A percentile compares a stretch with the other conserved stretches of the same genome.
These are phyloP conservation scores for Hymenoscyphus infarciens DNA, from an alignment of 2,329 filamentous ascomycete species.

Conservation along the genomic window DNA sequence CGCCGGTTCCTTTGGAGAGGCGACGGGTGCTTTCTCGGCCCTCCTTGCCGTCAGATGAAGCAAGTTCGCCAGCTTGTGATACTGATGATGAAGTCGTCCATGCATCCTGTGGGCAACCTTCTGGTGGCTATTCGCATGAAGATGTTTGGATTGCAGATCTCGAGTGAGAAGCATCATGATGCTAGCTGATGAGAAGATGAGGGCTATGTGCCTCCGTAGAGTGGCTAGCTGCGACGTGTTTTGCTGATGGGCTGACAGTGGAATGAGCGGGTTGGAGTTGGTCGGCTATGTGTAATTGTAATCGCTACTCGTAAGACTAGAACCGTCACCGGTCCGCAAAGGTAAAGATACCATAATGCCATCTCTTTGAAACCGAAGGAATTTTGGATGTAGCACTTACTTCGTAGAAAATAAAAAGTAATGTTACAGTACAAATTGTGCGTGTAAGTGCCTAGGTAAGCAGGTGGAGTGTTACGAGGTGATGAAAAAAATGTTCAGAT, in stretches of 20 bases:
- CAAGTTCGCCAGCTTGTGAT: neutral
- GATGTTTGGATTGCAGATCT: neutral
- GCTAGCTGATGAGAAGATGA: neutral
- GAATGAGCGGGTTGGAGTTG: neutral
- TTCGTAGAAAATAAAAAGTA: too few species aligned
- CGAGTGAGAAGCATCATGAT: neutral
- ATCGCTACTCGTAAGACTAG: neutral
- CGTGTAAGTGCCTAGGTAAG: too few species aligned
- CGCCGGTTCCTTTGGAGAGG: neutral
- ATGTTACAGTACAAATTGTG: too few species aligned
- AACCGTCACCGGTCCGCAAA: neutral
- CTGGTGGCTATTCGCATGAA: neutral
- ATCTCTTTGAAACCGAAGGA: too few species aligned
- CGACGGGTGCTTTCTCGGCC: constrained; percentile 1
- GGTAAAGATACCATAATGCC: too few species aligned
- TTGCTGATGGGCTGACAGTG: neutral
- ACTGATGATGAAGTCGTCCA: neutral
- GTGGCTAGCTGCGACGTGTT: neutral
- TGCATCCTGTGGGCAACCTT: neutral
- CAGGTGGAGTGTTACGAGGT: too few species aligned
- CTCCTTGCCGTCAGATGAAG: neutral
- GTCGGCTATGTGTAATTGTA: constrained; percentile 3
- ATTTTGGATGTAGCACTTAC: too few species aligned
- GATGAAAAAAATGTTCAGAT: too few species aligned
- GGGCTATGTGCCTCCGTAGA: neutral